These are phyloP conservation scores for Dioscorea dumetorum DNA, from an alignment of 106 monocot species.

Conservation along the genomic window DNA sequence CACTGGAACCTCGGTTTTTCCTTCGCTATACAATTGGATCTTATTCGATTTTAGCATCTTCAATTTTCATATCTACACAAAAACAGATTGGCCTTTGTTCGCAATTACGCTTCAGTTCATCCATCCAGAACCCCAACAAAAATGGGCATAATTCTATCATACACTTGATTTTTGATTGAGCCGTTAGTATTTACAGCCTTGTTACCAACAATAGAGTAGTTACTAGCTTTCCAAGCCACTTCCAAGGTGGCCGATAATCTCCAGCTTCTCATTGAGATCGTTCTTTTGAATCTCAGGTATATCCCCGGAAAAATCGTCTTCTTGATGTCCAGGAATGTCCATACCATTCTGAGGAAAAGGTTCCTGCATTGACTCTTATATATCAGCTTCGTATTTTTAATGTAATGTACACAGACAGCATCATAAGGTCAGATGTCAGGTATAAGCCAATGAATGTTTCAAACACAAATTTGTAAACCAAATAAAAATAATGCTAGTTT, in stretches of 20 bases:
- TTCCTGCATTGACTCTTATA: conserved; percentile 12
- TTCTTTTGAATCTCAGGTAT: background rate
- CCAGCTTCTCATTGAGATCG: background rate
- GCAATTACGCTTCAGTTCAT: background rate
- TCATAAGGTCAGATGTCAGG: background rate
- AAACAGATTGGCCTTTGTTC: background rate
- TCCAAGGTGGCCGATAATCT: background rate
- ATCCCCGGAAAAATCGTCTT: conserved; percentile 6
- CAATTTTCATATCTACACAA: background rate
- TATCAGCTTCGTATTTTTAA: background rate
- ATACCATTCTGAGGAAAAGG: conserved; percentile 4
- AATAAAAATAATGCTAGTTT: background rate
- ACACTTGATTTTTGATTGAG: background rate
- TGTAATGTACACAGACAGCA: background rate
- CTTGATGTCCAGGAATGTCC: background rate
- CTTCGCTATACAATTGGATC: background rate
- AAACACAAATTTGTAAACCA: background rate
- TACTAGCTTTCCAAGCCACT: background rate
- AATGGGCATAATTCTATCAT: background rate
- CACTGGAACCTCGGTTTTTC: background rate
- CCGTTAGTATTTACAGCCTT: background rate
- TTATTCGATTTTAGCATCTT: background rate
- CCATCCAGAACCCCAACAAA: background rate
- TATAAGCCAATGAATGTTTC: background rate
- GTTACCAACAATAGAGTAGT: background rate